phyloP scores from a whole-genome alignment of 139 green algal species.

The Chlamydomonas schloesseri region DNA sequence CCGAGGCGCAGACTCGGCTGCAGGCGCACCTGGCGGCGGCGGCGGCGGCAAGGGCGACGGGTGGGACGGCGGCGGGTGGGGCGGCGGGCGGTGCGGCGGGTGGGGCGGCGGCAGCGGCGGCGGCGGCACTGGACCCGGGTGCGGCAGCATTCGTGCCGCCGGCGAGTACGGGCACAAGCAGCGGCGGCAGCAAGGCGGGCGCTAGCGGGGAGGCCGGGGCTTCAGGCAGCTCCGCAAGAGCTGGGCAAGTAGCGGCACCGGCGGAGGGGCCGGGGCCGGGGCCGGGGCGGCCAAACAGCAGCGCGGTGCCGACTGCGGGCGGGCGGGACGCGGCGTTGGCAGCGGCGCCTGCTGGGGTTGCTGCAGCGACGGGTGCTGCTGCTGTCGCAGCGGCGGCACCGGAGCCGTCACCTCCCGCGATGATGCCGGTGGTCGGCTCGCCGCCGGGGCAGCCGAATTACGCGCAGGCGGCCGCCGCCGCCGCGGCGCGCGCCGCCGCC shows the following conservation, averaged over 20 bases:
- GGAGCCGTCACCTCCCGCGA: no score
- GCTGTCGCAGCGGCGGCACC: no score
- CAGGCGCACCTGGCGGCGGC: background rate
- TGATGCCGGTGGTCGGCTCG: no score
- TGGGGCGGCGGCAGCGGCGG: background rate
- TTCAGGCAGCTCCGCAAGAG: background rate
- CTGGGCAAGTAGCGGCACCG: no score
- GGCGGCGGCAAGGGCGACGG: background rate
- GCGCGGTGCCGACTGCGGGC: no score
- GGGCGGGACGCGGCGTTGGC: no score
- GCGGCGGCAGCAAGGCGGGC: background rate
- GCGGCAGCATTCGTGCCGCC: conserved; percentile 17
- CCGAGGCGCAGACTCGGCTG: background rate
- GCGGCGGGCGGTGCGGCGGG: background rate
- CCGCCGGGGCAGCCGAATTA: background rate
- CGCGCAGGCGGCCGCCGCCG: background rate
- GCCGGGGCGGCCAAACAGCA: no score
- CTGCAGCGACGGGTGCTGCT: no score
- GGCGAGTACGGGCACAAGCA: background rate
- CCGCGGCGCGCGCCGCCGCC: background rate
- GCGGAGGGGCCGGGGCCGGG: no score
- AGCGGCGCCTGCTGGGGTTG: no score
- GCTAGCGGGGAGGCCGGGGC: background rate
- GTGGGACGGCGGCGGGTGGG: background rate
- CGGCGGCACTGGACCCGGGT: conserved; percentile 2